Percentiles rank a stretch among this genome's conserved stretches.
Conservation (phyloP, 208 protist species). For the Acanthamoeba royreba region DNA sequence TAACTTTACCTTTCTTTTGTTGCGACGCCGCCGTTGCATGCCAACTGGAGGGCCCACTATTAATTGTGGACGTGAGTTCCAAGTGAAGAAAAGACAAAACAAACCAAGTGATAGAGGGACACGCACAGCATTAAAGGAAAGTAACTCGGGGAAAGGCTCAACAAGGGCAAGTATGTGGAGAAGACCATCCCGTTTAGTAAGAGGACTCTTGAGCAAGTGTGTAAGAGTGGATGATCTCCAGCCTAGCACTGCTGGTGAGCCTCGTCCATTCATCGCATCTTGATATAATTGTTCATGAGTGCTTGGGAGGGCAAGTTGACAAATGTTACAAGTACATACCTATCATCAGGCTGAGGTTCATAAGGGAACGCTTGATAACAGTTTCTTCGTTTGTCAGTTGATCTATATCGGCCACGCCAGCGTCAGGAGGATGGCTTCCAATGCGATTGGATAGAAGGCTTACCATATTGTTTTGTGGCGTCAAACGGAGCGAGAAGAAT, state of each 20-base stretch:
- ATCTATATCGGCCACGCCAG: neutral
- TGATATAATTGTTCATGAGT: neutral
- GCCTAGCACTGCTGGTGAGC: neutral
- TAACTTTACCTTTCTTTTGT: neutral
- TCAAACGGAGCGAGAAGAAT: neutral
- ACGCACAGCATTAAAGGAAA: neutral
- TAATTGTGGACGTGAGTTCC: neutral
- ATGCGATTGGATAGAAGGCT: no score
- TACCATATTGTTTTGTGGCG: neutral
- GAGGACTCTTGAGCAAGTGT: neutral
- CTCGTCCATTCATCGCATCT: neutral
- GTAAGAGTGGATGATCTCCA: neutral
- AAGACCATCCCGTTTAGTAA: neutral
- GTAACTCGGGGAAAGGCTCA: neutral
- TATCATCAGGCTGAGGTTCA: neutral
- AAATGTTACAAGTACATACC: neutral
- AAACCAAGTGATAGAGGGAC: neutral
- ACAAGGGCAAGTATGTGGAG: neutral
- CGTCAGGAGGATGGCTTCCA: neutral
- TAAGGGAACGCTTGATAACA: neutral
- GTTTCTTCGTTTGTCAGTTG: neutral
- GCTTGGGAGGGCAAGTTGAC: neutral
- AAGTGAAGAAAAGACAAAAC: neutral
- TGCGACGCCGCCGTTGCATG: neutral
- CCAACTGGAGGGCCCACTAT: neutral